Conservation (phyloP, 352 stramenopile genomes). For the Albugo candida region DNA sequence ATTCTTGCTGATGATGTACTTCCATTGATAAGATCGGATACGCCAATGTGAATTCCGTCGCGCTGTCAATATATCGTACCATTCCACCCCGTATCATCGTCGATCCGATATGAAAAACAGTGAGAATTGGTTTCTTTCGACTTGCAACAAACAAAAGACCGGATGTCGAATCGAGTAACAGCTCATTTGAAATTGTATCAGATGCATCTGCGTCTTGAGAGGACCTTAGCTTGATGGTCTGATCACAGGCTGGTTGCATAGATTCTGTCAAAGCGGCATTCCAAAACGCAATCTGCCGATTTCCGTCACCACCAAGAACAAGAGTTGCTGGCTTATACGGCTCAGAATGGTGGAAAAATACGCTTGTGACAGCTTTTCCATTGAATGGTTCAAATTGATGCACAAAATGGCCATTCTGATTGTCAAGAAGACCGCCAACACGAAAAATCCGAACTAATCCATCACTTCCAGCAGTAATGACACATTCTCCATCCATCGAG, state of each 20-base stretch:
- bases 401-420: constrained; percentile 37
- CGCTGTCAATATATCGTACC: constrained; percentile 47
- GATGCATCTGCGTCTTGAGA: constrained; percentile 7
- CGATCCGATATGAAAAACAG: constrained; percentile 36
- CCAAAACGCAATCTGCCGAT: constrained; percentile 42
- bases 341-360: constrained; percentile 46
- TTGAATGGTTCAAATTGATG: constrained; percentile 65
- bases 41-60: constrained; percentile 58
- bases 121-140: constrained; percentile 32
- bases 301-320: constrained; percentile 41
- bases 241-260: constrained; percentile 27
- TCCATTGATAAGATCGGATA: constrained; percentile 61
- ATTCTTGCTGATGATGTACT: constrained; percentile 7
- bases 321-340: constrained; percentile 23
- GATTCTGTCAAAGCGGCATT: constrained; percentile 34
- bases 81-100: constrained; percentile 14
- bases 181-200: constrained; percentile 23
- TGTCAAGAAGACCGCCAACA: constrained; percentile 21
- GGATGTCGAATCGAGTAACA: constrained; percentile 40
- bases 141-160: constrained; percentile 71
- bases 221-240: constrained; percentile 35
- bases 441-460: constrained; percentile 68
- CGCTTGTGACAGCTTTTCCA: constrained; percentile 37
- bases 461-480: constrained; percentile 53
- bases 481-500: constrained; percentile 24